Base-by-base conservation (phyloP, 2,329 filamentous ascomycete genomes). In the Stachybotrys elegans region DNA sequence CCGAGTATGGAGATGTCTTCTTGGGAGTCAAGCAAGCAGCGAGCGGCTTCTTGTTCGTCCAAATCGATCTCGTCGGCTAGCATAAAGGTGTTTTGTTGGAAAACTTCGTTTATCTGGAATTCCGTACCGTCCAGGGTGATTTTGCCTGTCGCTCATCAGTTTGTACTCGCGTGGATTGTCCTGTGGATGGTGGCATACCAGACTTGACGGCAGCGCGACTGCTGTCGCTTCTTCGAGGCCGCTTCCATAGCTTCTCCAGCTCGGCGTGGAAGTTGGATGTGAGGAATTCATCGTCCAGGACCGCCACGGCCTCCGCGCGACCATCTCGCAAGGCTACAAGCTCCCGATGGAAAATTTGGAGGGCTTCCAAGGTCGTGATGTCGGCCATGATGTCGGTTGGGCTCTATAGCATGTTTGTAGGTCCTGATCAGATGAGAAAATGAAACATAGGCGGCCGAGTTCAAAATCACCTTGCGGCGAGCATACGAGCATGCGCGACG, bases 51-150 rank as follows among this genome's bases (percentile, higher is more conserved):
- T 45, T 95, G 62, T 66, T 98, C 94, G 66, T 98, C 91, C 42
- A 98, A 74, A 57, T 95, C 84, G 49, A 96, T 74, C 54, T 89
- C 88, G 63, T 97, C 91, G 44, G 92, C 87, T 29, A 98, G 74
- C 55, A 88, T 80, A 23, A 95, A 73, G 20, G 83, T 80, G 53
- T 85, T 82, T 63, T 95, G 85, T 59, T 92, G 83, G 66, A 98
- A 97, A 49, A 89, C 83, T 44, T 87, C 78, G 66, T 95, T 96
- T 69, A 98, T 73, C 19, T 76, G 71, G 64, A 89, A 97, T 57
- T 91, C 81, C 25, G 80, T 76, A 49, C 83, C 84, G 54, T 79
- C 78, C 46, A 95, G 68, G 25, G 72, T 80, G 53, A 97, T 74
- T 61, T 87, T 91, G 46, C 88, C 90, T 93, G 53, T 43, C n/a